Base-by-base conservation (phyloP, 805 yeast genomes). In the Myxozyma kluyveri region DNA sequence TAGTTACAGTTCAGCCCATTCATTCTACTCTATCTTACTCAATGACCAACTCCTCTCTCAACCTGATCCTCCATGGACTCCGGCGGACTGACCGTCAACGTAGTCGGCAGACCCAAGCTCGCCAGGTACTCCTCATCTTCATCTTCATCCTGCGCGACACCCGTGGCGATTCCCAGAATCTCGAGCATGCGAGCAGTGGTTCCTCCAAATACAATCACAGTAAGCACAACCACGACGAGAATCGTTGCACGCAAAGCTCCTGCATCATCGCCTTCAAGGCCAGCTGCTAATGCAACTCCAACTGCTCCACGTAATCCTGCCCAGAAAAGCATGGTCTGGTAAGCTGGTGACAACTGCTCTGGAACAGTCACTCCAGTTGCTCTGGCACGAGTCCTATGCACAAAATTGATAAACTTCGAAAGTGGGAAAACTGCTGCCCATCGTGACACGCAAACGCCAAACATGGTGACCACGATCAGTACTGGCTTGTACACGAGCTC, bases 291-390 rank as follows among this genome's bases (percentile, higher is more conserved):
- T 0, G 99, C 99, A 3, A 93, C 99, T 59, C 99, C 99, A 32
- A 93, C 99, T 0, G 99, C 99, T 54, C 99, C 99, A 65, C 99
- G 78, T 50, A 93, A 75, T 2, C 99, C 99, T 2, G 99, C 99
- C 99, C 99, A 93, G 68, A 93, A 93, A 45, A 91, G 88, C 99
- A 93, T 93, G 87, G 89, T 88, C 71, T 93, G 99, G 69, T 93
- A 93, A 56, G 85, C 88, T 63, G 88, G 91, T 23, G 96, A 93
- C 56, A 93, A 89, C 70, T 91, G 98, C 63, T 89, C 96, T 1
- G 86, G 85, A 9, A 77, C 27, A 64, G 45, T 12, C 59, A 64
- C 66, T 9, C 60, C 61, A 2, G 39, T 45, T 3, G 56, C 55
- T n/a, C 78, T 76, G 21, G 79, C 74, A 60, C 83, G 78, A 10